Evolutionary conservation across 371 early-diverging fungal genomes (phyloP).

Genomic region (Apophysomyces variabilis): DNA sequence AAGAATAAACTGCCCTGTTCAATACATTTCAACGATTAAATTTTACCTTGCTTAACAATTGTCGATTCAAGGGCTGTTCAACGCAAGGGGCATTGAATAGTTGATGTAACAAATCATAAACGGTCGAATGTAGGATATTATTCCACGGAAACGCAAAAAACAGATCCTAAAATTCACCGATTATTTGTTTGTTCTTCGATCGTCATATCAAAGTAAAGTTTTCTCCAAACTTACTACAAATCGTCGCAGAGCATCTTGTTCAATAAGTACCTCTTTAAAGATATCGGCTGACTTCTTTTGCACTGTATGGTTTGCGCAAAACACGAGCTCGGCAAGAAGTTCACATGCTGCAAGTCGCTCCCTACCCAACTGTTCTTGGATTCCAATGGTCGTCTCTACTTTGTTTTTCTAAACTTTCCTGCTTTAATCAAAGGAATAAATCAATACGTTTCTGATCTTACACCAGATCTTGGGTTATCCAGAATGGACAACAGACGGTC

Average conservation of each 20-base stretch:
- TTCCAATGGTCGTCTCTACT: neutral
- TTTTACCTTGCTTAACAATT: constrained; percentile 13
- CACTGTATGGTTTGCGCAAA: constrained; percentile 17
- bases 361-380: constrained; percentile 14
- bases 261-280: neutral
- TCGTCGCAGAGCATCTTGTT: constrained; percentile 2
- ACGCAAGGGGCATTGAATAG: constrained; percentile 2
- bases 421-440: neutral
- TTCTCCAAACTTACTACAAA: constrained; percentile 16
- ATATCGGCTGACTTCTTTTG: neutral
- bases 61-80: neutral
- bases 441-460: neutral
- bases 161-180: constrained; percentile 17
- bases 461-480: constrained; percentile 5
- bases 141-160: constrained; percentile 31
- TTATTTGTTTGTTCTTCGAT: no score
- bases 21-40: neutral
- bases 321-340: constrained; percentile 19
- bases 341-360: constrained; percentile 20
- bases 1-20: neutral
- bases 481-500: neutral
- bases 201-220: no score
- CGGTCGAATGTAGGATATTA: constrained; percentile 22
- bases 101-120: constrained; percentile 23
- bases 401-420: neutral